Conservation (phyloP, 345 rosid genomes). For the Arabidopsis suecica region DNA sequence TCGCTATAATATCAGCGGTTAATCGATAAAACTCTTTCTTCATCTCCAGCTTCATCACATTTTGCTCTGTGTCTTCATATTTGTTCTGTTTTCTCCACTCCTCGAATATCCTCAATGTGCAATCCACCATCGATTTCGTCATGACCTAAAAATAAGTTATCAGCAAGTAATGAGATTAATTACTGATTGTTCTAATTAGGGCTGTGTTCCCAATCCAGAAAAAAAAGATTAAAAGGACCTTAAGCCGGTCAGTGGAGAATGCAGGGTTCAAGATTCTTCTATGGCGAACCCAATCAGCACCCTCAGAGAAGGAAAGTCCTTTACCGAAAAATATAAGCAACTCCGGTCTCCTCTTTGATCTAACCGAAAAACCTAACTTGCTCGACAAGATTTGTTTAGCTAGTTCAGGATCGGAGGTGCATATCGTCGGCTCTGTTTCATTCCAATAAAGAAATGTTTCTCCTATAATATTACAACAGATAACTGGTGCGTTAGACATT, state of each 20-base stretch:
- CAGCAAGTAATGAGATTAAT: neutral
- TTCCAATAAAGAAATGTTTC: constrained; percentile 58
- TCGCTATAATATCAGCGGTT: constrained; percentile 56
- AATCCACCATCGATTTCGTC: constrained; percentile 41
- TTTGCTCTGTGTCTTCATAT: neutral
- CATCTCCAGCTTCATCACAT: constrained; percentile 33
- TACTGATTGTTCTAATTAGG: neutral
- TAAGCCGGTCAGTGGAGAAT: constrained; percentile 53
- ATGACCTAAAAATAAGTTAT: constrained; percentile 35
- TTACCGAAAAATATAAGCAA: constrained; percentile 41
- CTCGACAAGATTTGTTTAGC: constrained; percentile 49
- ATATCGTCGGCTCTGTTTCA: constrained; percentile 49
- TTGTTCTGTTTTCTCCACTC: constrained; percentile 47
- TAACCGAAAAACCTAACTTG: constrained; percentile 48
- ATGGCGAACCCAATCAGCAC: constrained; percentile 51
- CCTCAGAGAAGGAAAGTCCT: constrained; percentile 46
- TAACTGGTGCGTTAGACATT: constrained; percentile 13
- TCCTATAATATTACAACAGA: constrained; percentile 32
- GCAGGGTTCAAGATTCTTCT: constrained; percentile 54
- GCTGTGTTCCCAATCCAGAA: neutral
- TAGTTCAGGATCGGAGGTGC: constrained; percentile 48
- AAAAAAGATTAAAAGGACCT: constrained; percentile 39
- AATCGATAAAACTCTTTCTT: constrained; percentile 43
- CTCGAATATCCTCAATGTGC: constrained; percentile 41
- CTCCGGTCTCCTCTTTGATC: constrained; percentile 34